Evolutionary conservation across 2,329 filamentous ascomycete species (phyloP).

Genomic region (Fusarium drepaniforme): DNA sequence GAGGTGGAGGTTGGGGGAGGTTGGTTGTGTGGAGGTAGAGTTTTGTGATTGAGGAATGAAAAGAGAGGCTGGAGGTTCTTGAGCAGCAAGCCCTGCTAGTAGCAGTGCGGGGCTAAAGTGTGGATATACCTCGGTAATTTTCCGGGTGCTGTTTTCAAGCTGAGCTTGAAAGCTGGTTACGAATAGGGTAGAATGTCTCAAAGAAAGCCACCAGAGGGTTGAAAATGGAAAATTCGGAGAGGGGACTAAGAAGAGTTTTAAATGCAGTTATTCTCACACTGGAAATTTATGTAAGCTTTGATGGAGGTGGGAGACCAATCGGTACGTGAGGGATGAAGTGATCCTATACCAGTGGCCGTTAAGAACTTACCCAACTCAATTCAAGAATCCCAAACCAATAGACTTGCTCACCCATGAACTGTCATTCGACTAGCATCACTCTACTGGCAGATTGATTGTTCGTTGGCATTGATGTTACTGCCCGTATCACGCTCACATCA

Average conservation of each 20-base stretch:
- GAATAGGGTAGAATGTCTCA: neutral
- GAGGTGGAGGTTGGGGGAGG: constrained; percentile 37
- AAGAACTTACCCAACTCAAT: neutral
- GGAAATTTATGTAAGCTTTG: neutral
- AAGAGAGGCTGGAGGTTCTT: constrained; percentile 46
- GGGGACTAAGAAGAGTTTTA: neutral
- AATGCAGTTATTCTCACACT: neutral
- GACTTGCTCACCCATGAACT: neutral
- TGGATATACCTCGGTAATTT: constrained; percentile 40
- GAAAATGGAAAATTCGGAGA: neutral
- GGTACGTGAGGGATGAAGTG: neutral
- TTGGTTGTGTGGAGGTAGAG: constrained; percentile 49
- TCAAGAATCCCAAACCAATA: neutral
- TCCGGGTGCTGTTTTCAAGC: constrained; percentile 23
- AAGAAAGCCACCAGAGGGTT: neutral
- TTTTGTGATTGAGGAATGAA: constrained; percentile 49
- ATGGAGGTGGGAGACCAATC: neutral
- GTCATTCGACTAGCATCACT: neutral
- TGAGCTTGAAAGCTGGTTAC: neutral
- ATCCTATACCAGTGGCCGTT: no score
- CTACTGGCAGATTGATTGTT: no score
- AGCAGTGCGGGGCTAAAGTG: constrained; percentile 32
- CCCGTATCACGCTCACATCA: neutral
- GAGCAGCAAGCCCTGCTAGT: constrained; percentile 39
- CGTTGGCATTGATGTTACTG: neutral